A percentile compares a stretch with the other conserved stretches of the same genome.
Conservation (phyloP, 1,284 basidiomycete species). For the Cutaneotrichosporon mucoides region DNA sequence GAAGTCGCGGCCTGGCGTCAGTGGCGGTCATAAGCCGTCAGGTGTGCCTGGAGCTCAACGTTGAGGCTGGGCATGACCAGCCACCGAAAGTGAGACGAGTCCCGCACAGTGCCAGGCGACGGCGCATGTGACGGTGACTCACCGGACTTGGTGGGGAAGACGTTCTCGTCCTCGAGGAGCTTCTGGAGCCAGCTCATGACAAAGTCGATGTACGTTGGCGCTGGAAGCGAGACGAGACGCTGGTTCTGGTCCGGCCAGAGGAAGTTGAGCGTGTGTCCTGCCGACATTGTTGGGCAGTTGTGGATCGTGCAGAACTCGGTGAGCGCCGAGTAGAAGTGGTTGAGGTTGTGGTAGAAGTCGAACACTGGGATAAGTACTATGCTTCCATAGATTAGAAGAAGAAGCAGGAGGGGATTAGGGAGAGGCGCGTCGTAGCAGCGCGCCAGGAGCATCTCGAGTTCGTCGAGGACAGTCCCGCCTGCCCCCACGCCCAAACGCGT, state of each 20-base stretch:
- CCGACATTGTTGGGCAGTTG: conserved; percentile 89
- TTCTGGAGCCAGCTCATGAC: conserved; percentile 99
- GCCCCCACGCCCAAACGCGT: too few relatives aligned
- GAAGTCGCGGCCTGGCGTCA: conserved; percentile 74
- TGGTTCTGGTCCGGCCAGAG: conserved; percentile 97
- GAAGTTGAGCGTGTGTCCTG: conserved; percentile 87
- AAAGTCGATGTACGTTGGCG: conserved; percentile 97
- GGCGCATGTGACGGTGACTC: conserved; percentile 27
- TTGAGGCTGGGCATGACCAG: too few relatives aligned
- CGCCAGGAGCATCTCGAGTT: too few relatives aligned
- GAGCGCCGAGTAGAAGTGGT: conserved; percentile 94
- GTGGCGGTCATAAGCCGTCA: not conserved
- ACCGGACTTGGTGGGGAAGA: conserved; percentile 95
- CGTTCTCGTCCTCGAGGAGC: conserved; percentile 82
- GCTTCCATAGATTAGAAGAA: too few relatives aligned
- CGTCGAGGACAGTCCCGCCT: too few relatives aligned
- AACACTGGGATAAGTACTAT: conserved; percentile 60
- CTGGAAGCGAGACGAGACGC: conserved; percentile 87
- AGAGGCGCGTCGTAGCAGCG: too few relatives aligned
- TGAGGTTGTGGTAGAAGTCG: conserved; percentile 94
- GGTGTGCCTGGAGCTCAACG: too few relatives aligned
- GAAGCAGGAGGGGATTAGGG: too few relatives aligned
- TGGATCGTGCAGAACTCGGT: conserved; percentile 90
- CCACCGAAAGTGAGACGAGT: too few relatives aligned
- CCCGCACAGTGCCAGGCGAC: too few relatives aligned